Percentiles rank a stretch among this genome's conserved stretches.
Evolutionary conservation across 225 moss, liverwort and hornwort species (phyloP).

Genomic region (Marchantia polymorpha): DNA sequence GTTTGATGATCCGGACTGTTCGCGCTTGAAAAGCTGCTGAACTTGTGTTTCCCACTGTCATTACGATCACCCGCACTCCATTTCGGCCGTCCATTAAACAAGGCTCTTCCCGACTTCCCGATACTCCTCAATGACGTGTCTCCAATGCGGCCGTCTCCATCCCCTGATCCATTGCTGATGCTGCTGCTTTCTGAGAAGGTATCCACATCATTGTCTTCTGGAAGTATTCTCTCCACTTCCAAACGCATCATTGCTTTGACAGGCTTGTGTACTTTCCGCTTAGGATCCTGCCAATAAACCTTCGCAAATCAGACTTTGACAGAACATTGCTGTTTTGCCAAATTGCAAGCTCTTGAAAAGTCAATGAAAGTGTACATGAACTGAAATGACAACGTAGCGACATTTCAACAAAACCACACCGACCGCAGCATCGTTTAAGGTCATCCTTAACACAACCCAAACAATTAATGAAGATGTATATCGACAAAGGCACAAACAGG

Average conservation of each 20-base stretch:
- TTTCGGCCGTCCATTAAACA: slow-evolving; percentile 66
- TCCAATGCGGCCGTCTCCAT: slow-evolving; percentile 58
- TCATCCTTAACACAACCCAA: background rate
- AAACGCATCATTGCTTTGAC: slow-evolving; percentile 84
- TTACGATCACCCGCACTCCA: slow-evolving; percentile 60
- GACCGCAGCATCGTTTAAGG: background rate
- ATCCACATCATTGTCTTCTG: slow-evolving; percentile 74
- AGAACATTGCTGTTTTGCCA: background rate
- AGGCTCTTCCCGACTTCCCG: slow-evolving; percentile 54
- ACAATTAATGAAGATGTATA: background rate
- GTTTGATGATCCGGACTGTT: slow-evolving; percentile 71
- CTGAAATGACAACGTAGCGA: background rate
- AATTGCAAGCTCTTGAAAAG: background rate
- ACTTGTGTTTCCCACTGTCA: slow-evolving; percentile 53
- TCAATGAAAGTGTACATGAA: background rate
- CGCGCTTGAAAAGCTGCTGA: slow-evolving; percentile 53
- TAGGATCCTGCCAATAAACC: slow-evolving; percentile 60
- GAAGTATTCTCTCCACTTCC: slow-evolving; percentile 73
- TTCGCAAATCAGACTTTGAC: background rate
- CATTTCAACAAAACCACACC: background rate
- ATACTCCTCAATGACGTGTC: slow-evolving; percentile 60
- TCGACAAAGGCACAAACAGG: background rate
- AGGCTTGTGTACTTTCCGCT: slow-evolving; percentile 83
- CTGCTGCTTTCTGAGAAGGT: slow-evolving; percentile 78
- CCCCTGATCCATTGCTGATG: slow-evolving; percentile 78